phyloP scores from a whole-genome alignment of 805 yeast species.

The Cyberlindnera maclurae region DNA sequence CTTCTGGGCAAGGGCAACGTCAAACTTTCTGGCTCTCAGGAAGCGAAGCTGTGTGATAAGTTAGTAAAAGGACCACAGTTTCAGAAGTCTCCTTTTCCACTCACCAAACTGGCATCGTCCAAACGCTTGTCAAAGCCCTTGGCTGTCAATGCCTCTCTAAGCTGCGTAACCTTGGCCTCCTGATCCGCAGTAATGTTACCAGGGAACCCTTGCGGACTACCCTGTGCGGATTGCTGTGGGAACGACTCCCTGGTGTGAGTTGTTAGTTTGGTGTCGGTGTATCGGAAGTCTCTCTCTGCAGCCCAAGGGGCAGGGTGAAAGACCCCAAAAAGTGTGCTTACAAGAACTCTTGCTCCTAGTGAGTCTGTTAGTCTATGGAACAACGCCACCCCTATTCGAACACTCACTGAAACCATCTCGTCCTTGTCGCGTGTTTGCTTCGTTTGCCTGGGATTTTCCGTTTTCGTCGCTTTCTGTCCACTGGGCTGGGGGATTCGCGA shows the following conservation, averaged over 20 bases:
- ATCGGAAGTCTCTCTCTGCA: too few relatives aligned
- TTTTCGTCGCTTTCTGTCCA: background rate
- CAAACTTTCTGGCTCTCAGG: slow-evolving; percentile 93
- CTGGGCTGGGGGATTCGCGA: too few relatives aligned
- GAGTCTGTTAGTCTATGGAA: slow-evolving; percentile 5
- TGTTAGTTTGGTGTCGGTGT: background rate
- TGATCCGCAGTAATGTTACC: slow-evolving; percentile 73
- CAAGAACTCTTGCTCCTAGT: slow-evolving; percentile 14
- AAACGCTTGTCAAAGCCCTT: slow-evolving; percentile 69
- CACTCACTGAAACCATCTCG: slow-evolving; percentile 7
- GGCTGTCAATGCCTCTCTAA: slow-evolving; percentile 50
- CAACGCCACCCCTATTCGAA: too few relatives aligned
- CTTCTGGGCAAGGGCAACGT: slow-evolving; percentile 62
- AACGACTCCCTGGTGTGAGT: slow-evolving; percentile 34
- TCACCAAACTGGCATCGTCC: slow-evolving; percentile 64
- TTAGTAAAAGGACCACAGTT: background rate
- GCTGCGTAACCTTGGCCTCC: slow-evolving; percentile 45
- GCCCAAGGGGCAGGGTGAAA: background rate
- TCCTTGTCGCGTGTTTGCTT: background rate
- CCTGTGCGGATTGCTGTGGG: slow-evolving; percentile 63
- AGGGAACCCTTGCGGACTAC: slow-evolving; percentile 68
- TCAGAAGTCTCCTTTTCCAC: background rate
- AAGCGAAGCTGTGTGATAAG: slow-evolving; percentile 47
- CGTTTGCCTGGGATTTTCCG: background rate
- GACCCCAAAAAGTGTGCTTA: too few relatives aligned